phyloP scores from a whole-genome alignment of 176 grass and related monocot genomes.

The Chloris gayana region DNA sequence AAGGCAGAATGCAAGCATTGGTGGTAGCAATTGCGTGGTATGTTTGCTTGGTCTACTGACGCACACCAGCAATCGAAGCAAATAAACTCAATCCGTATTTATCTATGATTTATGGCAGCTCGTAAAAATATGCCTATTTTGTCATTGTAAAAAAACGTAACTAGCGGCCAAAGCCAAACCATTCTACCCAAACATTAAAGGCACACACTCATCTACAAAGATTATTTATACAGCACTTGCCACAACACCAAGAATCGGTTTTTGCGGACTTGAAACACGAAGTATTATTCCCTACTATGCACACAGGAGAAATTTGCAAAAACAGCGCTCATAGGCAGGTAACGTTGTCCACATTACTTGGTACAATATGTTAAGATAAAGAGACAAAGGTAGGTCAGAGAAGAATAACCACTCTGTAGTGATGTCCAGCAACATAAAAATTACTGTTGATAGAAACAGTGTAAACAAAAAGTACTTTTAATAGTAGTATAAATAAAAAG shows the following conservation, averaged over 20 bases:
- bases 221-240: neutral
- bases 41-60: too few relatives aligned
- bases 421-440: neutral
- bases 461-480: neutral
- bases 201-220: neutral
- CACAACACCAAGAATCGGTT: neutral
- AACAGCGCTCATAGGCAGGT: neutral
- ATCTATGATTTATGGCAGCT: neutral
- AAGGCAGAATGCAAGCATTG: too few relatives aligned
- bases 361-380: constrained; percentile 40
- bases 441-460: constrained; percentile 20
- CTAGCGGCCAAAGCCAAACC: neutral
- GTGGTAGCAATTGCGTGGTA: too few relatives aligned
- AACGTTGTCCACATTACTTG: constrained; percentile 4
- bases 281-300: neutral
- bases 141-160: neutral
- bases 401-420: constrained; percentile 2
- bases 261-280: neutral
- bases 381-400: neutral
- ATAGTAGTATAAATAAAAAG: constrained; percentile 13
- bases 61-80: too few relatives aligned
- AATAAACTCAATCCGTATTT: neutral
- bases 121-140: constrained; percentile 21
- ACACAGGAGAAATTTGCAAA: neutral
- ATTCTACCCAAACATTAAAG: constrained; percentile 25